phyloP scores from a whole-genome alignment of 2,329 filamentous ascomycete genomes.

The Colletotrichum australisinense region DNA sequence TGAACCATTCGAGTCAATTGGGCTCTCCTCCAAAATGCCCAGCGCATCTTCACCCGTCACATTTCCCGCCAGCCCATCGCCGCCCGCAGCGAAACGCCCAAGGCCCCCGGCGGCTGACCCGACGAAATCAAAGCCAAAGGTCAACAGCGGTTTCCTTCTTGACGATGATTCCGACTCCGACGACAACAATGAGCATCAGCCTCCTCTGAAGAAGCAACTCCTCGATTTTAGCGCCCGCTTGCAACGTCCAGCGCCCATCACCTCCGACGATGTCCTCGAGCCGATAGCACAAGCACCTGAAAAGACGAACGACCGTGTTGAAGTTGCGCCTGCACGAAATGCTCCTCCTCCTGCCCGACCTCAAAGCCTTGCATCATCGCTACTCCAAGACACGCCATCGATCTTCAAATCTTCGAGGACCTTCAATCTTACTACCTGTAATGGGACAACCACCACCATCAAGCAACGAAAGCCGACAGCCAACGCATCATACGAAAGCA shows the following conservation, averaged over 20 bases:
- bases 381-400: slow-evolving; percentile 37
- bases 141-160: slow-evolving; percentile 52
- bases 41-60: slow-evolving; percentile 69
- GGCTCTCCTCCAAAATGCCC: slow-evolving; percentile 56
- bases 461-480: slow-evolving; percentile 61
- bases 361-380: background rate
- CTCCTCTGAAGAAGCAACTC: slow-evolving; percentile 37
- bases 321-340: background rate
- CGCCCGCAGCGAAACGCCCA: slow-evolving; percentile 48
- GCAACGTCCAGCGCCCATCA: slow-evolving; percentile 7
- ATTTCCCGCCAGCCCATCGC: slow-evolving; percentile 63
- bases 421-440: slow-evolving; percentile 64
- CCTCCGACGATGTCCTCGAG: background rate
- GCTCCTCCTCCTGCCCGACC: background rate
- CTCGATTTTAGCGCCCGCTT: slow-evolving; percentile 21
- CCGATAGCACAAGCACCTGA: background rate
- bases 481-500: slow-evolving; percentile 69
- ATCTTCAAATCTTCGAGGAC: slow-evolving; percentile 33
- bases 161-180: slow-evolving; percentile 48
- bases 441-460: slow-evolving; percentile 67
- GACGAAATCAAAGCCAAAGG: slow-evolving; percentile 44
- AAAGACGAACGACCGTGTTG: background rate
- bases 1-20: background rate
- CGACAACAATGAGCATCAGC: slow-evolving; percentile 38
- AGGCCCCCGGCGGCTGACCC: slow-evolving; percentile 48